Evolutionary conservation across 495 filamentous ascomycete genomes (phyloP).

Genomic region (Thermothielavioides terrestris): DNA sequence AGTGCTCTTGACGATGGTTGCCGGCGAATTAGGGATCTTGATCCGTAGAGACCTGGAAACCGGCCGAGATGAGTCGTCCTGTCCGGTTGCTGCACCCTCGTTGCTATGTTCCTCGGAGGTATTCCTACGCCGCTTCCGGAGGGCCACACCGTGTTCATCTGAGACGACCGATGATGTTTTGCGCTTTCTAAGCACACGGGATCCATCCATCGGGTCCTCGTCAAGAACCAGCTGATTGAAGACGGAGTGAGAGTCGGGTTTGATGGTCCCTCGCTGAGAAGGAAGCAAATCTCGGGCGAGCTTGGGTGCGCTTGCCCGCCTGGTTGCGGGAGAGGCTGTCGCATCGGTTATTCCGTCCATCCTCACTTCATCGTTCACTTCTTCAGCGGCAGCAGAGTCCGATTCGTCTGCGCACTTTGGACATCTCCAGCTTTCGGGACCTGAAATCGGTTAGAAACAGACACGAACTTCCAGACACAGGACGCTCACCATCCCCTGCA

Average conservation of each 20-base stretch:
- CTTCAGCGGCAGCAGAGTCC: slow-evolving; percentile 32
- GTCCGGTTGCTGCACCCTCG: slow-evolving; percentile 23
- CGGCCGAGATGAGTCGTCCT: slow-evolving; percentile 27
- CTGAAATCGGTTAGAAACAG: slow-evolving; percentile 37
- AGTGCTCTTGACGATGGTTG: slow-evolving; percentile 31
- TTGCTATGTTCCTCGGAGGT: slow-evolving; percentile 27
- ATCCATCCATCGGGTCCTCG: slow-evolving; percentile 78
- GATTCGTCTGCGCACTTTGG: slow-evolving; percentile 62
- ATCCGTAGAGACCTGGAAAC: slow-evolving; percentile 35
- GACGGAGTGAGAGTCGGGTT: slow-evolving; percentile 76
- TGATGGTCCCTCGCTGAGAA: slow-evolving; percentile 55
- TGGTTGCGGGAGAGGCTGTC: slow-evolving; percentile 24
- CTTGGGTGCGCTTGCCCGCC: slow-evolving; percentile 41
- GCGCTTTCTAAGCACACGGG: slow-evolving; percentile 77
- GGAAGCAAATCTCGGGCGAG: slow-evolving; percentile 70
- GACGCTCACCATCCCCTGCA: slow-evolving; percentile 24
- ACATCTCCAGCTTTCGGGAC: slow-evolving; percentile 67
- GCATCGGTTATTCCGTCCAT: slow-evolving; percentile 32
- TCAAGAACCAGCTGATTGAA: slow-evolving; percentile 73
- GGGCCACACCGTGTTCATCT: slow-evolving; percentile 34
- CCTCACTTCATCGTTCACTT: slow-evolving; percentile 30
- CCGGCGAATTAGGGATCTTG: slow-evolving; percentile 22
- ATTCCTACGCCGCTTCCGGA: slow-evolving; percentile 39
- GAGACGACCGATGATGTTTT: slow-evolving; percentile 52
- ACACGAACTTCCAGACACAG: background rate